Conservation (phyloP, 371 early-diverging fungal species). For the Haplosporangium sp. region DNA sequence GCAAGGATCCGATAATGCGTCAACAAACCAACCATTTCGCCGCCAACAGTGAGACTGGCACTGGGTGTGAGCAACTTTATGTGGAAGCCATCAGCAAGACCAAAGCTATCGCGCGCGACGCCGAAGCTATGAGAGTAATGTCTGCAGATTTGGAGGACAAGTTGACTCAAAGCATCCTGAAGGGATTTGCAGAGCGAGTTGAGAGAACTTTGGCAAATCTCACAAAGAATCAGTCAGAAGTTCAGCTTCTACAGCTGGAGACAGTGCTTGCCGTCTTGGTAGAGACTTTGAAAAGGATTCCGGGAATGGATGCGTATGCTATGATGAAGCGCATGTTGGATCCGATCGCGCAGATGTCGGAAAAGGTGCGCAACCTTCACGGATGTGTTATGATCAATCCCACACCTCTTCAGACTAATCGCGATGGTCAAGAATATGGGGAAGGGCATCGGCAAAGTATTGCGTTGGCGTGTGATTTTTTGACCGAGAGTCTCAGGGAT, state of each 20-base stretch:
- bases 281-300: slow-evolving; percentile 8
- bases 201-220: background rate
- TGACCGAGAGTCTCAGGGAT: slow-evolving; percentile 6
- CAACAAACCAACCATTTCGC: background rate
- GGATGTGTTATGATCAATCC: background rate
- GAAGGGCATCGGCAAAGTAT: too few relatives aligned
- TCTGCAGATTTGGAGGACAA: too few relatives aligned
- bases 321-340: slow-evolving; percentile 2
- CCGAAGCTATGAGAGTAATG: background rate
- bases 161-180: background rate
- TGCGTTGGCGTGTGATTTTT: slow-evolving; percentile 4
- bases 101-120: background rate
- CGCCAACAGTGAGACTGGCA: background rate
- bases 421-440: too few relatives aligned
- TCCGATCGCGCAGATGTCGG: slow-evolving; percentile 2
- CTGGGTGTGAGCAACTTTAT: background rate
- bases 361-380: slow-evolving; percentile 1
- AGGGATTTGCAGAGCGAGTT: background rate
- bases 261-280: slow-evolving; percentile 1
- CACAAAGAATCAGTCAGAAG: background rate
- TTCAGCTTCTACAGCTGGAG: slow-evolving; percentile 15
- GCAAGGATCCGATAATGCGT: slow-evolving; percentile 9
- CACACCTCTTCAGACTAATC: background rate
- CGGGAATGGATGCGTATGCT: background rate
- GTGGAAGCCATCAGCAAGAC: background rate